Base-by-base conservation (phyloP, 768 basidiomycete genomes). In the Rhizopogon salebrosus region DNA sequence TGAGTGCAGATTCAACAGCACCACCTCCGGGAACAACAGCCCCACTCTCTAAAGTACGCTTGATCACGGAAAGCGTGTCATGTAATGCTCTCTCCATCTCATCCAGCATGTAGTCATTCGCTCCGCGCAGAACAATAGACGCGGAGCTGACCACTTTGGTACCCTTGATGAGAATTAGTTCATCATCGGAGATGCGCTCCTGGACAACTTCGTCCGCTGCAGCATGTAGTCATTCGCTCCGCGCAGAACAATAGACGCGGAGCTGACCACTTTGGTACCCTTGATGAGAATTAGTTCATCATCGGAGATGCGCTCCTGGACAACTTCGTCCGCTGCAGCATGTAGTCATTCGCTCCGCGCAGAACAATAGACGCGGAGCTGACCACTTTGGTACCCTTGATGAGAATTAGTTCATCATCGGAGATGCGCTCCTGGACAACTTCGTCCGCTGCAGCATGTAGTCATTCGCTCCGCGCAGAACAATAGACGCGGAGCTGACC, bases 141-240 rank as follows among this genome's bases (percentile, higher is more conserved):
- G 89, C 79, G 22, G 93, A 95, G 74, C 74, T 94, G 65, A 98
- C 95, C 38, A 93, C 87, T 72, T 95, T 98, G 46, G 95, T 98
- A 3, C 97, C 97, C 75, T 98, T 99, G 75, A 98, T 77, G 58
- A 99, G 75, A 69, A 98, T 98, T 41, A 97, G 80, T 66, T 99
- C 95, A 67, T 99, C 97, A 63, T 99, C 97, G n/a, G 92, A 87
- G 67, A 98, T 93, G 55, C 95, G 81, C 73, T 98, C 94, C 69
- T 99, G 95, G 4, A 92, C 80, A 58, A 98, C 97, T 71, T 98
- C 97, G 16, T 98, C n/a, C n/a, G n/a, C n/a, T n/a, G n/a, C 61
- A 98, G 74, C 90, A 98, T 94, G 70, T 95, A 98, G 70, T 99
- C 97, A 69, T 98, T 99, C 26, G 97, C 97, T 41, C 97, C 97